Base-by-base conservation (phyloP, 306 rosid species). In the Dryas octopetala region DNA sequence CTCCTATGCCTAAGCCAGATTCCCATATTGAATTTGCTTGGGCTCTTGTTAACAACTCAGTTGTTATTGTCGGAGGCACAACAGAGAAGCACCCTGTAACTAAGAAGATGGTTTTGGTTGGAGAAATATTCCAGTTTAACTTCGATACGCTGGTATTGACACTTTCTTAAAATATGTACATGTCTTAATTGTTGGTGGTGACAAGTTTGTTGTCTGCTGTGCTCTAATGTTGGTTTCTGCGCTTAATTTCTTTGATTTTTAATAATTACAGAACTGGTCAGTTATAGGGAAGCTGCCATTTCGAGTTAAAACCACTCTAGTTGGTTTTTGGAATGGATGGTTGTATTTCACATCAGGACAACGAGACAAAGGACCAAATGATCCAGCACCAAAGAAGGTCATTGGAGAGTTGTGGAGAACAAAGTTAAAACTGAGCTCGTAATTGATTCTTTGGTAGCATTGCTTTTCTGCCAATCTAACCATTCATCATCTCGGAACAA, bases 321-420 rank as follows among this genome's bases (percentile, higher is more conserved):
- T 87, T 32, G 96, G 97, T 68, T 91, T 84, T 83, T 90, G 97
- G 97, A 66, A 94, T 52, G 97, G 98, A 49, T 91, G 95, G 91
- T 71, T 90, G 82, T 91, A 91, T 78, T 94, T 94, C 88, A 91
- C 98, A 62, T 94, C 97, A 3, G 97, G 97, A 72, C 98, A 94
- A 78, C 75, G 93, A 73, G 97, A 94, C 85, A 94, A 90, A 68
- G 95, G 95, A 49, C 91, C 96, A 0, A 85, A 86, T 10, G 90
- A 94, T 83, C 98, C 97, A 28, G 81, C 91, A 28, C 98, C 98
- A 2, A 94, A 81, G 79, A 90, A 91, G 85, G 98, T 91, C 47
- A 80, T 85, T 46, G 96, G 90, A 74, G 97, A 91, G 3, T 14
- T 91, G 88, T 90, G 95, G 93, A 90, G 93, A 83, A 89, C 97